Conservation (phyloP, 2,329 filamentous ascomycete genomes). For the Trichoderma gracile region DNA sequence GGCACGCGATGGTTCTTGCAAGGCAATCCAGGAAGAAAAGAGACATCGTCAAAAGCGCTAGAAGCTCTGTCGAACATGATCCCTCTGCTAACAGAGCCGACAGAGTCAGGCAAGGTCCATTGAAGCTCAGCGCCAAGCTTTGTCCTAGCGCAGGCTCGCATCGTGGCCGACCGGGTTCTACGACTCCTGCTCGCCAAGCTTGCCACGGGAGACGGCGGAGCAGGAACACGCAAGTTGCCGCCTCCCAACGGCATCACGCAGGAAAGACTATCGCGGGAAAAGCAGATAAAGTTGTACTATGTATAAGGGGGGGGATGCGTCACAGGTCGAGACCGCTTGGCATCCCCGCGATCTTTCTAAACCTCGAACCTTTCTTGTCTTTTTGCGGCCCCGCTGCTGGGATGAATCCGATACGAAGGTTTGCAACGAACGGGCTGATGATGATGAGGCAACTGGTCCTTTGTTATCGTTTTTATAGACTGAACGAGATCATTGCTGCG, state of each 20-base stretch:
- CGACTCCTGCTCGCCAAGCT: no score
- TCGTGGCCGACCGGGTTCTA: constrained; percentile 22
- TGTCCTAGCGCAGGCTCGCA: constrained; percentile 22
- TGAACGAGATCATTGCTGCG: background rate
- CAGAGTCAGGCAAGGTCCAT: background rate
- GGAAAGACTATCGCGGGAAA: background rate
- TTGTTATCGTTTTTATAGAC: no score
- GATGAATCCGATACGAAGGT: background rate
- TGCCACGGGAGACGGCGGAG: background rate
- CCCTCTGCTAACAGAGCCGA: background rate
- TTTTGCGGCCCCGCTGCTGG: constrained; percentile 6
- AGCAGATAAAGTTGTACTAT: no score
- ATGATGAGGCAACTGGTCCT: background rate
- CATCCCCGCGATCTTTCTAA: constrained; percentile 24
- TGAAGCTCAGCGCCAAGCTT: constrained; percentile 23
- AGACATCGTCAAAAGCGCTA: background rate
- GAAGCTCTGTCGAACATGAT: background rate
- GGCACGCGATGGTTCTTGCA: background rate
- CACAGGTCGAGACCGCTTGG: constrained; percentile 13
- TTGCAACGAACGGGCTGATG: background rate
- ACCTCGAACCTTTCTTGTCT: no score
- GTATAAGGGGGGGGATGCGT: background rate
- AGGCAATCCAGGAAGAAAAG: background rate
- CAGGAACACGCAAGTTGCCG: background rate
- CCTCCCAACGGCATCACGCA: constrained; percentile 3